Evolutionary conservation across 441 rosid species (phyloP).

Genomic region (Populus hybrid): DNA sequence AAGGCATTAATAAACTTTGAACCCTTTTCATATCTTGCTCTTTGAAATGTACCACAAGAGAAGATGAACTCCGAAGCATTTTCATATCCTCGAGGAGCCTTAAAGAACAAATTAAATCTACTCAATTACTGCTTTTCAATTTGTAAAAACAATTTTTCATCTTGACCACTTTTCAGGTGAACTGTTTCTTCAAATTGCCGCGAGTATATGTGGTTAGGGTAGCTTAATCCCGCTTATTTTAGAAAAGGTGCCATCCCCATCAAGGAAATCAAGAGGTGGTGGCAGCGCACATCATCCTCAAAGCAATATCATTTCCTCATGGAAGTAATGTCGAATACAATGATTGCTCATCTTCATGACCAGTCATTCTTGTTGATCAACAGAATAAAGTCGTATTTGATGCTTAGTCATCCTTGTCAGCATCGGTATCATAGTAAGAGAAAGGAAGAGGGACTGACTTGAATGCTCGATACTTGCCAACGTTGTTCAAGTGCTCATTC

Average conservation of each 20-base stretch:
- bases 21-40: neutral
- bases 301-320: neutral
- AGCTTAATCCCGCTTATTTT: neutral
- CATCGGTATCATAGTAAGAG: slow-evolving; percentile 19
- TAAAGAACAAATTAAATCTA: neutral
- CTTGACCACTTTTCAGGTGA: neutral
- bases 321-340: neutral
- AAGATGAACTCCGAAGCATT: neutral
- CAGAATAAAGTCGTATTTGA: neutral
- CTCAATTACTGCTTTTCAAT: neutral
- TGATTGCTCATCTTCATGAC: neutral
- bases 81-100: neutral
- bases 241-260: neutral
- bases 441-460: slow-evolving; percentile 84
- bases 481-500: slow-evolving; percentile 91
- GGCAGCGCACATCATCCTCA: neutral
- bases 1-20: neutral
- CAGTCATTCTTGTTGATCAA: neutral
- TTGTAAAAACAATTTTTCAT: neutral
- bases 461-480: slow-evolving; percentile 78
- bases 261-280: neutral
- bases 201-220: neutral
- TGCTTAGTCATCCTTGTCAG: slow-evolving; percentile 19
- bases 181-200: neutral
- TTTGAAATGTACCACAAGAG: neutral